Conservation (phyloP, 1,139 yeast genomes). For the Lodderomyces margitis region DNA sequence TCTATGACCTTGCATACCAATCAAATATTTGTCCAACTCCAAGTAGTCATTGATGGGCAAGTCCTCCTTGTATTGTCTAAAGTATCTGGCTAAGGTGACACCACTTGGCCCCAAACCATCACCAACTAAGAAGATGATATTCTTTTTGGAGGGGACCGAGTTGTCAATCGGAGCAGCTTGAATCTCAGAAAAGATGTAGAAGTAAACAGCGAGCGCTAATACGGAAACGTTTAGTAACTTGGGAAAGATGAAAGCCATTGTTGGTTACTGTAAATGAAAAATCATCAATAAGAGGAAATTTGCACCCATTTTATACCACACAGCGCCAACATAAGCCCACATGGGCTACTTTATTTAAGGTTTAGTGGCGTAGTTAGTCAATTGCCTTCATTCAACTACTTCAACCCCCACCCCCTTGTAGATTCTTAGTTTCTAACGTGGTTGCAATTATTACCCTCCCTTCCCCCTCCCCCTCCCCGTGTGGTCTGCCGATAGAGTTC, state of each 20-base stretch:
- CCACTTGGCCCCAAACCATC: constrained; percentile 95
- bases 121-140: constrained; percentile 80
- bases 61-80: constrained; percentile 55
- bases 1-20: constrained; percentile 78
- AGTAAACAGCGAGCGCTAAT: constrained; percentile 14
- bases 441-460: no score
- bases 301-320: neutral
- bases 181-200: constrained; percentile 11
- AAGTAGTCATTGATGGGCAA: constrained; percentile 53
- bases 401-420: no score
- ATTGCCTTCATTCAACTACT: no score
- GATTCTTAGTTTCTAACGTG: no score
- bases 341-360: neutral
- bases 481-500: no score
- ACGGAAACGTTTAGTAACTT: constrained; percentile 9
- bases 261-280: neutral
- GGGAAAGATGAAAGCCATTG: constrained; percentile 13
- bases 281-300: neutral
- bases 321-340: neutral
- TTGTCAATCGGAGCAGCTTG: constrained; percentile 14
- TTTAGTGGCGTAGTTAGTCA: no score
- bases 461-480: no score
- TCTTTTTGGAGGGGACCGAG: constrained; percentile 39
- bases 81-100: constrained; percentile 69
- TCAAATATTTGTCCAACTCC: constrained; percentile 59